phyloP scores from a whole-genome alignment of 345 rosid species.

The Kernera saxatilis region DNA sequence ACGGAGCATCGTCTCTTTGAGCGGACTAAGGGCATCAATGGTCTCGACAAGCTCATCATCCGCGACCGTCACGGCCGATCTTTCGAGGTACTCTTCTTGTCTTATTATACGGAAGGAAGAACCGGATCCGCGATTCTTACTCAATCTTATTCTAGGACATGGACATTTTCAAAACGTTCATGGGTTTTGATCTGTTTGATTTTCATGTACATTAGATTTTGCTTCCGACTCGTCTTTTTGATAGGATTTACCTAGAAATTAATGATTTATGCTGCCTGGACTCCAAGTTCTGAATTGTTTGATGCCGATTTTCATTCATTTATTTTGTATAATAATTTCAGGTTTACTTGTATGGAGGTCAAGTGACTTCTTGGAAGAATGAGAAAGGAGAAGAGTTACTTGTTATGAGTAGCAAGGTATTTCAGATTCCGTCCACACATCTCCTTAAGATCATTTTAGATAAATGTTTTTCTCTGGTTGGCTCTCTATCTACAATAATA shows the following conservation, averaged over 20 bases:
- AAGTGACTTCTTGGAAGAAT: constrained; percentile 88
- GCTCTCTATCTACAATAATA: not conserved
- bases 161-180: not conserved
- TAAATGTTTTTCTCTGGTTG: not conserved
- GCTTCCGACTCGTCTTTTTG: not conserved
- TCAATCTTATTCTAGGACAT: too few relatives aligned
- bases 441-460: not conserved
- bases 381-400: constrained; percentile 73
- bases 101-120: not conserved
- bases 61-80: constrained; percentile 54
- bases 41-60: constrained; percentile 69
- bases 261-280: not conserved
- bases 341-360: constrained; percentile 81
- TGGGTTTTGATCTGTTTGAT: not conserved
- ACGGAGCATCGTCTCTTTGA: constrained; percentile 25
- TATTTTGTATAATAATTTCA: constrained; percentile 21
- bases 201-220: not conserved
- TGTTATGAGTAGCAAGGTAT: constrained; percentile 74
- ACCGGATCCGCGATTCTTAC: not conserved
- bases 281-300: not conserved
- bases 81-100: constrained; percentile 53
- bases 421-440: not conserved
- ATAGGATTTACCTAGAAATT: not conserved
- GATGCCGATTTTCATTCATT: not conserved
- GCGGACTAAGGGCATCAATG: constrained; percentile 58